Evolutionary conservation across 306 rosid species (phyloP).

Genomic region (Lotus japonicus): DNA sequence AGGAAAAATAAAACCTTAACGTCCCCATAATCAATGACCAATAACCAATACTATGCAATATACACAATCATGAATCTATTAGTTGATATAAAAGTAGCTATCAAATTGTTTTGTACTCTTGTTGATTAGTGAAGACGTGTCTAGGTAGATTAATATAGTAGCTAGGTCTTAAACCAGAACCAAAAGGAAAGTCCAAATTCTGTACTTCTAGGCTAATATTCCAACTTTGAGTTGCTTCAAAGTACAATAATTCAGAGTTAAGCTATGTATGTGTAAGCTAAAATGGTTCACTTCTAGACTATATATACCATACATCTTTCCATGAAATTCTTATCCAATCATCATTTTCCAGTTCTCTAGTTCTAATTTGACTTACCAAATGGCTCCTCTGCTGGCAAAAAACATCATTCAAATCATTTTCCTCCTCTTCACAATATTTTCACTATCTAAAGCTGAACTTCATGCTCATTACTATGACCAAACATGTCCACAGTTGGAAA

Average conservation of each 20-base stretch:
- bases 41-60: not conserved
- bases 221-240: slow-evolving; percentile 51
- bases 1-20: not conserved
- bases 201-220: slow-evolving; percentile 30
- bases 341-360: not conserved
- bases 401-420: slow-evolving; percentile 12
- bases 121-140: slow-evolving; percentile 13
- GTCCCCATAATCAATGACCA: not conserved
- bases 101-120: slow-evolving; percentile 11
- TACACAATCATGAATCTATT: not conserved
- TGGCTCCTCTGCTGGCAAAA: slow-evolving; percentile 35
- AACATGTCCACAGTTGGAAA: slow-evolving; percentile 59
- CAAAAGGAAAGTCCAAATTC: slow-evolving; percentile 28
- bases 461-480: slow-evolving; percentile 42
- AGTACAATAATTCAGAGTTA: slow-evolving; percentile 24
- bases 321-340: slow-evolving; percentile 19
- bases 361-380: slow-evolving; percentile 4
- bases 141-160: slow-evolving; percentile 26
- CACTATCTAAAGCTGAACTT: slow-evolving; percentile 34
- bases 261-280: not conserved
- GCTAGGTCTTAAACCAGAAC: slow-evolving; percentile 30
- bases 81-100: not conserved
- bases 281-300: slow-evolving; percentile 1
- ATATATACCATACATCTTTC: slow-evolving; percentile 17
- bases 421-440: slow-evolving; percentile 24